Conservation (phyloP, 345 rosid species). For the Hirschfeldia incana region DNA sequence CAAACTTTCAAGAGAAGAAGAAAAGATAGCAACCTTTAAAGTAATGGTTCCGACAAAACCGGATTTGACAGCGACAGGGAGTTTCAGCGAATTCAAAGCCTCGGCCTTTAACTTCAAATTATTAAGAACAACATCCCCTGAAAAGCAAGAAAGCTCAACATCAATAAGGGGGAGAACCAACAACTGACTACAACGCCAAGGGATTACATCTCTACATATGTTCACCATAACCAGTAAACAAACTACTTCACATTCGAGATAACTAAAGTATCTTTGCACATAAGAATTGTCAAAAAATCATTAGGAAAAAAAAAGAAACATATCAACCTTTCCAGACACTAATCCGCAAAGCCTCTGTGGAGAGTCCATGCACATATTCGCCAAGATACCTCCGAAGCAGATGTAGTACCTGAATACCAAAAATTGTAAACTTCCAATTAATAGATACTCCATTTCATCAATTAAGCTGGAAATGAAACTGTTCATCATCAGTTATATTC, state of each 20-base stretch:
- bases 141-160: slow-evolving; percentile 21
- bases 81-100: slow-evolving; percentile 87
- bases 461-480: slow-evolving; percentile 4
- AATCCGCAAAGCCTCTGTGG: slow-evolving; percentile 85
- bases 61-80: slow-evolving; percentile 94
- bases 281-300: neutral
- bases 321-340: slow-evolving; percentile 91
- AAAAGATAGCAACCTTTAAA: slow-evolving; percentile 59
- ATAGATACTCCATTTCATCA: slow-evolving; percentile 9
- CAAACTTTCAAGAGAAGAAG: slow-evolving; percentile 16
- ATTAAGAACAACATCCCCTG: slow-evolving; percentile 97
- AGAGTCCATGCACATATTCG: slow-evolving; percentile 94
- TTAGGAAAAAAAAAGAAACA: no score
- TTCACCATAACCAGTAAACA: slow-evolving; percentile 18
- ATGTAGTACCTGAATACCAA: slow-evolving; percentile 71
- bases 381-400: slow-evolving; percentile 97
- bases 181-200: slow-evolving; percentile 18
- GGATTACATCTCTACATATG: neutral
- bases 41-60: slow-evolving; percentile 96
- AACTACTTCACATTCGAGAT: neutral
- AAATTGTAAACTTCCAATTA: slow-evolving; percentile 2
- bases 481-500: neutral
- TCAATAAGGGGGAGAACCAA: slow-evolving; percentile 7
- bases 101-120: slow-evolving; percentile 93
- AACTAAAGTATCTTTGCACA: neutral